Base-by-base conservation (phyloP, 2,329 filamentous ascomycete genomes). In the Epichloe baconii region DNA sequence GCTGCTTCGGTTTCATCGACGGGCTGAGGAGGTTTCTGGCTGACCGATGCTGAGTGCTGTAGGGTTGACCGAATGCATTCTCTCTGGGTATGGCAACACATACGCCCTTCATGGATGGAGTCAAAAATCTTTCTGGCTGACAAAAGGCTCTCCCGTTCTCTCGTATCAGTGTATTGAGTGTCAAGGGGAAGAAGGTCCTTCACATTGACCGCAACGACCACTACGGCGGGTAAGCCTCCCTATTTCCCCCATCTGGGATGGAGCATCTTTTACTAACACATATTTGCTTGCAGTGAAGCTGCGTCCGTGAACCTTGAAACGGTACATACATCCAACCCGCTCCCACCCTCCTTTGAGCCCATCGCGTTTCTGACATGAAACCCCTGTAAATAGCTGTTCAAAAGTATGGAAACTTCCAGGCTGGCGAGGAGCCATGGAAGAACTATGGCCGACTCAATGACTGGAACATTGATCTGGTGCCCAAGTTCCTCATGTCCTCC, bases 401-500 rank as follows among this genome's bases (percentile, higher is more conserved):
- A 93, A 94, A 90, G 70, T 94, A 95, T 70, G 87, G 88, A 68
- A 93, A 93, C 76, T 87, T 82, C 66, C 68, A 73, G 54, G 68
- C 78, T 55, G 87, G 86, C 61, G 84, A 89, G 65, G 87, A 96
- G 76, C 90, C 91, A 59, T 97, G 93, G 93, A 91, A 94, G 77
- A 90, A 95, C 72, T 97, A 96, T 69, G 91, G 91, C 62, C 86
- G 93, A 54, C 77, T 83, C 67, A 96, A 96, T 73, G 91, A 97
- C 79, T 98, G 93, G 93, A 97, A 96, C 77, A 94, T 98, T 71
- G 94, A 98, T 68, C 80, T 98, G 55, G 90, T 98, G 47, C 91
- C 93, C 60, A 98, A 98, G 79, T 84, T 98, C 64, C 81, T 98
- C 69, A 97, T 98, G 90, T 89, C 91, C 54, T 95, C 94, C 57